These are phyloP conservation scores for Ascodesmis nigricans DNA, from an alignment of 495 filamentous ascomycete genomes.

Conservation along the genomic window DNA sequence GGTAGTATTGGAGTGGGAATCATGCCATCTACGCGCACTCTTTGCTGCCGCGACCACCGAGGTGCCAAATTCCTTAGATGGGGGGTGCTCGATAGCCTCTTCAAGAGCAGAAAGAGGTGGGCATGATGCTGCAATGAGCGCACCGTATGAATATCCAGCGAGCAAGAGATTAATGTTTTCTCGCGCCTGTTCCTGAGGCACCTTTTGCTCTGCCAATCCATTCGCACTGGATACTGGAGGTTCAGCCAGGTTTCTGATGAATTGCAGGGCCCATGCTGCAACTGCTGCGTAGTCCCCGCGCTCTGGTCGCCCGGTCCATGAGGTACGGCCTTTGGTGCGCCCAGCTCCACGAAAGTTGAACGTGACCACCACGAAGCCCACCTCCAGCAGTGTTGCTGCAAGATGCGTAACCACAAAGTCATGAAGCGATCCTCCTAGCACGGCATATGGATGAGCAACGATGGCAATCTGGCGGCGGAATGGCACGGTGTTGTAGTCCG, in stretches of 20 bases:
- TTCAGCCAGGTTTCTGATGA: no score
- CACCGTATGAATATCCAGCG: slow-evolving; percentile 82
- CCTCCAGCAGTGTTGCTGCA: slow-evolving; percentile 36
- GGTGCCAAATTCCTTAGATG: slow-evolving; percentile 22
- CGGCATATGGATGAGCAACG: slow-evolving; percentile 77
- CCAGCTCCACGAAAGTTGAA: slow-evolving; percentile 88
- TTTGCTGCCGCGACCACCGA: slow-evolving; percentile 10
- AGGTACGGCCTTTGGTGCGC: slow-evolving; percentile 51
- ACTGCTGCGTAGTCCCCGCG: slow-evolving; percentile 60
- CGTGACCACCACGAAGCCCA: slow-evolving; percentile 56
- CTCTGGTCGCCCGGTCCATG: slow-evolving; percentile 68
- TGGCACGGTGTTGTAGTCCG: slow-evolving; percentile 23
- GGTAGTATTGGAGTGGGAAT: slow-evolving; percentile 6
- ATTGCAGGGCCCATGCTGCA: slow-evolving; percentile 27
- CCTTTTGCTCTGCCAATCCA: no score
- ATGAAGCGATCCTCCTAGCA: slow-evolving; percentile 67
- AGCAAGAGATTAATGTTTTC: slow-evolving; percentile 30
- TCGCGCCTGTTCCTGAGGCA: background rate
- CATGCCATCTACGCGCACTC: slow-evolving; percentile 12
- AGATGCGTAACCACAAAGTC: slow-evolving; percentile 50
- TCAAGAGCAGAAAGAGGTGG: slow-evolving; percentile 39
- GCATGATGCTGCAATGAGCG: slow-evolving; percentile 51
- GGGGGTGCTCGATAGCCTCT: slow-evolving; percentile 31
- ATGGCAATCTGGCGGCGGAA: slow-evolving; percentile 37
- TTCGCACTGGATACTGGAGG: background rate